These are phyloP conservation scores for Cardamine occulta DNA, from an alignment of 345 rosid genomes.

Conservation along the genomic window DNA sequence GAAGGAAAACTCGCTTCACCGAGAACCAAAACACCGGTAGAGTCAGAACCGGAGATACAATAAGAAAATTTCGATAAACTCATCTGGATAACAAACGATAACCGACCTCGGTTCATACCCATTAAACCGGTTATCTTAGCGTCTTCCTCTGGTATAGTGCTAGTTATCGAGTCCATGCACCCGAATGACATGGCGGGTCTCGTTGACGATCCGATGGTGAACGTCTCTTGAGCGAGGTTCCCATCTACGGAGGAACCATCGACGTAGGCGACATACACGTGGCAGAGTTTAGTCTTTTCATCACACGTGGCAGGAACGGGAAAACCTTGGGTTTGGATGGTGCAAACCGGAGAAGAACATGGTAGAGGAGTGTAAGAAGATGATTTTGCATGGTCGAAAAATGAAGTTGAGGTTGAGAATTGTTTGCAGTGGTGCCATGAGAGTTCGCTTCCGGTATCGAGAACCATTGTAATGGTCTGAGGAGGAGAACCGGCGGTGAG, in stretches of 20 bases:
- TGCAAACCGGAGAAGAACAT: constrained; percentile 57
- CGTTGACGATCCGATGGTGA: constrained; percentile 48
- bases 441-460: constrained; percentile 83
- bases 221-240: constrained; percentile 54
- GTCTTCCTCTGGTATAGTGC: constrained; percentile 56
- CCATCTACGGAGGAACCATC: constrained; percentile 70
- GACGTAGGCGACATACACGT: constrained; percentile 58
- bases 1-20: constrained; percentile 54
- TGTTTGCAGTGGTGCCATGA: constrained; percentile 71
- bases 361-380: constrained; percentile 53
- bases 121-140: constrained; percentile 63
- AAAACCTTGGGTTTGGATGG: constrained; percentile 55
- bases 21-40: constrained; percentile 63
- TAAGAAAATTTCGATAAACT: constrained; percentile 68
- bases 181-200: constrained; percentile 55
- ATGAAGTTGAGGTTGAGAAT: constrained; percentile 35
- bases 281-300: constrained; percentile 49
- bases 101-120: constrained; percentile 80
- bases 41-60: constrained; percentile 69
- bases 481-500: constrained; percentile 73
- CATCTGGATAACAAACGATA: constrained; percentile 69
- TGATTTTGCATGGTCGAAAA: constrained; percentile 54
- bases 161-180: constrained; percentile 63
- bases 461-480: constrained; percentile 64
- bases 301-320: constrained; percentile 58